Evolutionary conservation across 148 eudicot genomes (phyloP).

Genomic region (Rhododendron mucronatum): DNA sequence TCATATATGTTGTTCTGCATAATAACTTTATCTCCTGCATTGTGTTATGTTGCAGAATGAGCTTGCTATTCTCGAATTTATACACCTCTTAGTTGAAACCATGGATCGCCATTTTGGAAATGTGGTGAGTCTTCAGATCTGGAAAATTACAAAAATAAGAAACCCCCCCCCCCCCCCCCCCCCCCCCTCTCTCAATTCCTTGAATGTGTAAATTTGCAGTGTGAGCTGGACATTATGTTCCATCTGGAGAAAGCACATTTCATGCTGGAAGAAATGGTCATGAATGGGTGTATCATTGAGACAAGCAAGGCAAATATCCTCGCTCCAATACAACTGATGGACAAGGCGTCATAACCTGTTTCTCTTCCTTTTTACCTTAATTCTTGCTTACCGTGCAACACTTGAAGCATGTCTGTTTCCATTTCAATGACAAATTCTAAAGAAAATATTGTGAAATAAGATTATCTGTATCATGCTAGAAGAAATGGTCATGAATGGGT

Average conservation of each 20-base stretch:
- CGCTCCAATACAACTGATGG: slow-evolving; percentile 89
- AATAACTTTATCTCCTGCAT: not conserved
- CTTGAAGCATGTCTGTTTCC: not conserved
- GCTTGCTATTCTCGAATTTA: slow-evolving; percentile 95
- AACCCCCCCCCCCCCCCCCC: no score
- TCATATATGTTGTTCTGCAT: not conserved
- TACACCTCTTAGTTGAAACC: slow-evolving; percentile 93
- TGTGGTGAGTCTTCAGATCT: slow-evolving; percentile 51
- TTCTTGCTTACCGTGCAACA: not conserved
- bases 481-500: slow-evolving; percentile 99
- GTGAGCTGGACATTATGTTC: slow-evolving; percentile 99
- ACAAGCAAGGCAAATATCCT: slow-evolving; percentile 93
- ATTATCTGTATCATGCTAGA: slow-evolving; percentile 61
- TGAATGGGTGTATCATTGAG: slow-evolving; percentile 96
- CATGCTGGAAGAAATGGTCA: slow-evolving; percentile 99
- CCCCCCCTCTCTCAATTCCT: not conserved
- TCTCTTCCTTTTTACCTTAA: not conserved
- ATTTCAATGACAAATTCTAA: not conserved
- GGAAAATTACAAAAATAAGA: not conserved
- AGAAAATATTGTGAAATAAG: no score
- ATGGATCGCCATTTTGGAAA: slow-evolving; percentile 99
- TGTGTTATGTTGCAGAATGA: slow-evolving; percentile 57
- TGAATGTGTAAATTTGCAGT: slow-evolving; percentile 41
- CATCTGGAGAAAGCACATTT: slow-evolving; percentile 98
- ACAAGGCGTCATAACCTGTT: slow-evolving; percentile 60